These are phyloP conservation scores for Mycena rosella DNA, from an alignment of 768 basidiomycete species.

Conservation along the genomic window DNA sequence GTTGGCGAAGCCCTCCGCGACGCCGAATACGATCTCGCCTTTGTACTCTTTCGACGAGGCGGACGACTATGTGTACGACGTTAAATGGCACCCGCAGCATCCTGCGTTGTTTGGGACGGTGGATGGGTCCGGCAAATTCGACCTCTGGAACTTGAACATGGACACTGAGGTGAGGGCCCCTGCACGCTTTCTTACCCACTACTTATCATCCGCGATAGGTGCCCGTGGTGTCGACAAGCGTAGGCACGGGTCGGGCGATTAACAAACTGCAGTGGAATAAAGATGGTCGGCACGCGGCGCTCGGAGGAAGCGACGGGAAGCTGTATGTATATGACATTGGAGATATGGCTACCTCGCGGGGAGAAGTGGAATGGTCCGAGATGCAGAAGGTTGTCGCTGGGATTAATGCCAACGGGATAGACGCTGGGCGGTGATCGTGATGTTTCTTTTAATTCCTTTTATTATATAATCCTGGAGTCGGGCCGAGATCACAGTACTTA, in stretches of 20 bases:
- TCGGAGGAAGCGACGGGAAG: conserved; percentile 93
- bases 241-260: conserved; percentile 85
- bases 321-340: conserved; percentile 97
- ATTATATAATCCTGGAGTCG: not conserved
- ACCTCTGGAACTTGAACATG: conserved; percentile 97
- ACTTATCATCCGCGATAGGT: conserved; percentile 65
- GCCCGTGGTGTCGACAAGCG: conserved; percentile 87
- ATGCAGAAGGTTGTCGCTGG: conserved; percentile 89
- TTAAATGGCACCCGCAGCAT: conserved; percentile 97
- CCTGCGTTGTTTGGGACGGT: conserved; percentile 95
- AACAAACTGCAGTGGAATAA: conserved; percentile 99
- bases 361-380: conserved; percentile 93
- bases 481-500: not conserved
- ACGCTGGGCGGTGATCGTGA: conserved; percentile 19
- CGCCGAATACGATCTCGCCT: conserved; percentile 71
- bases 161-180: conserved; percentile 87
- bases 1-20: conserved; percentile 78
- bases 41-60: conserved; percentile 97
- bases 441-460: not conserved
- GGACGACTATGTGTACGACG: conserved; percentile 99
- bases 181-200: conserved; percentile 12
- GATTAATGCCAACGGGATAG: conserved; percentile 64
- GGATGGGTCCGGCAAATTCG: conserved; percentile 95
- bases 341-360: conserved; percentile 85
- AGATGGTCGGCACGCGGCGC: conserved; percentile 89